Conservation (phyloP, 345 rosid species). For the Aethionema arabicum region DNA sequence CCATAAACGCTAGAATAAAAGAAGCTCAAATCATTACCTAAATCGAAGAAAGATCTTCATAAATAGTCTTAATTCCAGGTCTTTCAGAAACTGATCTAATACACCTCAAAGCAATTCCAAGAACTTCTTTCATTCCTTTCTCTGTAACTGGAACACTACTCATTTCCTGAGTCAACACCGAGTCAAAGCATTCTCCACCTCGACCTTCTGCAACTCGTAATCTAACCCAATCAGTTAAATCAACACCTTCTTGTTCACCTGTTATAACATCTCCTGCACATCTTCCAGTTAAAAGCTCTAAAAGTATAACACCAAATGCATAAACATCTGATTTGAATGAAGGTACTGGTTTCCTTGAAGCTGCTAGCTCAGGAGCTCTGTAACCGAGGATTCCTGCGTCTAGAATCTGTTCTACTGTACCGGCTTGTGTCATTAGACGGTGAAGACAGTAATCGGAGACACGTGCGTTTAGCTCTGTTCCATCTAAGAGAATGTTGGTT, state of each 20-base stretch:
- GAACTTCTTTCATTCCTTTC: conserved; percentile 91
- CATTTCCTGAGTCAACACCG: conserved; percentile 54
- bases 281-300: conserved; percentile 84
- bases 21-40: conserved; percentile 31
- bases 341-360: conserved; percentile 84
- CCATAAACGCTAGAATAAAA: neutral
- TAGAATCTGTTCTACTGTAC: conserved; percentile 86
- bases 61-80: conserved; percentile 92
- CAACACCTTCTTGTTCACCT: conserved; percentile 73
- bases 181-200: conserved; percentile 68
- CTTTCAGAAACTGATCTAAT: conserved; percentile 82
- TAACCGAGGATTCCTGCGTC: conserved; percentile 95
- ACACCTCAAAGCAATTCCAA: conserved; percentile 79
- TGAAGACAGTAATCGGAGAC: conserved; percentile 96
- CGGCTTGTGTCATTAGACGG: conserved; percentile 93
- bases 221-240: conserved; percentile 83
- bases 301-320: conserved; percentile 80
- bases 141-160: conserved; percentile 56
- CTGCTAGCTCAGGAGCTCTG: conserved; percentile 89
- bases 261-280: conserved; percentile 93
- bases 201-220: conserved; percentile 59
- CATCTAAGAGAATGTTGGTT: conserved; percentile 76
- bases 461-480: conserved; percentile 91
- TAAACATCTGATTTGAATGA: conserved; percentile 95
- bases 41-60: conserved; percentile 95